These are phyloP conservation scores for Podaxis carcinomalis DNA, from an alignment of 768 basidiomycete species.

Conservation along the genomic window DNA sequence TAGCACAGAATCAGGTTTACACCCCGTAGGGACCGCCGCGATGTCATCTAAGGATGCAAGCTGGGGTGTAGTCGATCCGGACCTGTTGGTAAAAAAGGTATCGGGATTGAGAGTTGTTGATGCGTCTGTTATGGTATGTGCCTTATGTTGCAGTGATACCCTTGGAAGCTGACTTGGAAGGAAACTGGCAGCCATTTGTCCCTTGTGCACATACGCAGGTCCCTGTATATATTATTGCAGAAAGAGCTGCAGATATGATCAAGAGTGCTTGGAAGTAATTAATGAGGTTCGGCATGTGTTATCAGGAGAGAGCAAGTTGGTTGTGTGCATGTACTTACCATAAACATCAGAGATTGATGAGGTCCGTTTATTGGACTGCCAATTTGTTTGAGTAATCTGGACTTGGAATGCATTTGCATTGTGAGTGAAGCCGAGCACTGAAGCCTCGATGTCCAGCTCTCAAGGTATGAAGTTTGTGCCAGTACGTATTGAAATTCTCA, in stretches of 20 bases:
- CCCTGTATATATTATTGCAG: slow-evolving; percentile 14
- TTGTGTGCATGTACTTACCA: too few species aligned
- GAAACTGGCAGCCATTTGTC: slow-evolving; percentile 8
- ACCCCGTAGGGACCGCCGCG: slow-evolving; percentile 28
- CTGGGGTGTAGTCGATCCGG: slow-evolving; percentile 33
- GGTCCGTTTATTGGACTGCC: too few species aligned
- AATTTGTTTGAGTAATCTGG: too few species aligned
- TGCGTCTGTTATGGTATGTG: slow-evolving; percentile 29
- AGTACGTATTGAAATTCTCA: too few species aligned
- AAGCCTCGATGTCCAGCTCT: too few species aligned
- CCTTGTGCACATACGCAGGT: slow-evolving; percentile 13
- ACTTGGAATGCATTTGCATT: too few species aligned
- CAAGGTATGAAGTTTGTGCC: too few species aligned
- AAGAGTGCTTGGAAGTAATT: neutral
- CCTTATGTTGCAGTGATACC: neutral
- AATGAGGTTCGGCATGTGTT: too few species aligned
- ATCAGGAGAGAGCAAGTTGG: too few species aligned
- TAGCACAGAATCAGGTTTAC: slow-evolving; percentile 20
- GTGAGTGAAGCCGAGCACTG: too few species aligned
- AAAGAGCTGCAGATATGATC: slow-evolving; percentile 15
- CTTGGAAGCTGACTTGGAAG: neutral
- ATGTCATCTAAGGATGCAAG: slow-evolving; percentile 24
- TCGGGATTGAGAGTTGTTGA: slow-evolving; percentile 34
- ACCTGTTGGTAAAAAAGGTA: slow-evolving; percentile 31
- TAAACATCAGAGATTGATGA: too few species aligned